Base-by-base conservation (phyloP, 2,329 filamentous ascomycete genomes). In the Corynespora cassiicola region DNA sequence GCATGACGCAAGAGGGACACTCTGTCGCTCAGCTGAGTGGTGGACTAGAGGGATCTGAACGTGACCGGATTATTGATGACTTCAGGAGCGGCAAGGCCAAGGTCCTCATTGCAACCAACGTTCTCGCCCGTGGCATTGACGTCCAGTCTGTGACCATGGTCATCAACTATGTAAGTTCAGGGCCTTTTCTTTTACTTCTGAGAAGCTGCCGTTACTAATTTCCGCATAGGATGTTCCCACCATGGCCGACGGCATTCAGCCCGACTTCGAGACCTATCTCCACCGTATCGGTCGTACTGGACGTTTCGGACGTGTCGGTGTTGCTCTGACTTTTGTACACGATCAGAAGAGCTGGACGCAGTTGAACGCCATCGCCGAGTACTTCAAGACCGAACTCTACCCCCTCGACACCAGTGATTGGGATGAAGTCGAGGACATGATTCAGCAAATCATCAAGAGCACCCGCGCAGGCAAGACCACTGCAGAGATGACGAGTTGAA, bases 211-310 rank as follows among this genome's bases (percentile, higher is more conserved):
- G 15, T 20, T 42, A 45, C 39, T 61, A 26, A 59, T 45, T 22
- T 6, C 10, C 26, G n/a, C 86, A 76, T 42, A 75, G 49, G 75
- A 84, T 58, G 71, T 79, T 21, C 77, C 76, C 4, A 75, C 76
- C 38, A 68, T 70, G 30, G 68, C 68, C 15, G 86, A 86, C 62
- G 85, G 87, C 25, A 43, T 46, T 7, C 73, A 79, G 20, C 87
- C 92, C 10, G 94, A 99, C 63, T 85, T 85, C 30, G 91, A 97
- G 75, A 99, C 94, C 1, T 99, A 99, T 65, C 86, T 99, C 31
- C 94, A 99, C 78, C 88, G 94, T 65, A 99, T 99, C 57, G 94
- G 94, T 46, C 90, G 94, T 63, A 99, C 94, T 10, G 94, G 94
- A 50, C 88, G 94, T 53, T 99, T 99, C 59, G 94, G 94, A 40